Evolutionary conservation across 176 grass and related monocot genomes (phyloP).

Genomic region (Oryza meridionalis): DNA sequence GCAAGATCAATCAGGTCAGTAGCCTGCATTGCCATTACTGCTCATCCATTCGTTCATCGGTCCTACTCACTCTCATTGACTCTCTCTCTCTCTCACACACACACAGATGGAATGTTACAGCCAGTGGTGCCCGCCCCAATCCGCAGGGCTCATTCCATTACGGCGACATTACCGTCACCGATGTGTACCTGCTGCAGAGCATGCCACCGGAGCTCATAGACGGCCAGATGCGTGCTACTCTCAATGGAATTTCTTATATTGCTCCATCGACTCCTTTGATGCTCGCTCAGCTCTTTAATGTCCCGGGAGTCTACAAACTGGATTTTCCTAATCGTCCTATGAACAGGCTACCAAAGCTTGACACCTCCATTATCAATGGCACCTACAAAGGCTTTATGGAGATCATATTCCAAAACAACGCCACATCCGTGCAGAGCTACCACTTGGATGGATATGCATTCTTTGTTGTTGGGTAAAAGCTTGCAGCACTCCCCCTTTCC

Average conservation of each 20-base stretch:
- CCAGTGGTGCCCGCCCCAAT: constrained; percentile 84
- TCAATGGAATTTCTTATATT: constrained; percentile 93
- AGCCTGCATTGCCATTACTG: neutral
- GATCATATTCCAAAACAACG: constrained; percentile 99
- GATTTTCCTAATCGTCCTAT: constrained; percentile 83
- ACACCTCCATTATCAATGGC: constrained; percentile 89
- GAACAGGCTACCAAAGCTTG: constrained; percentile 81
- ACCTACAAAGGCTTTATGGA: constrained; percentile 96
- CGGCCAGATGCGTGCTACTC: constrained; percentile 63
- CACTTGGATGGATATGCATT: constrained; percentile 97
- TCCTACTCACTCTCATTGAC: too few species aligned
- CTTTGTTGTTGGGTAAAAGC: constrained; percentile 89
- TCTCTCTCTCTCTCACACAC: neutral
- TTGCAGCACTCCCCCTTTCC: neutral
- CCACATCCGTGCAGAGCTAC: constrained; percentile 71
- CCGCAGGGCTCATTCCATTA: constrained; percentile 96
- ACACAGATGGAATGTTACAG: constrained; percentile 84
- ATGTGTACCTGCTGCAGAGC: constrained; percentile 78
- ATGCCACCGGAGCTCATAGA: constrained; percentile 72
- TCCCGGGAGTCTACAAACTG: constrained; percentile 82
- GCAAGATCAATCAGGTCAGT: constrained; percentile 88
- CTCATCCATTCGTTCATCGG: too few species aligned
- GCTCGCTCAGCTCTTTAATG: constrained; percentile 80
- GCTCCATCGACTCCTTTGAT: constrained; percentile 74
- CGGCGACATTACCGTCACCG: constrained; percentile 88